Base-by-base conservation (phyloP, 495 filamentous ascomycete genomes). In the Penicillium riverlandense region DNA sequence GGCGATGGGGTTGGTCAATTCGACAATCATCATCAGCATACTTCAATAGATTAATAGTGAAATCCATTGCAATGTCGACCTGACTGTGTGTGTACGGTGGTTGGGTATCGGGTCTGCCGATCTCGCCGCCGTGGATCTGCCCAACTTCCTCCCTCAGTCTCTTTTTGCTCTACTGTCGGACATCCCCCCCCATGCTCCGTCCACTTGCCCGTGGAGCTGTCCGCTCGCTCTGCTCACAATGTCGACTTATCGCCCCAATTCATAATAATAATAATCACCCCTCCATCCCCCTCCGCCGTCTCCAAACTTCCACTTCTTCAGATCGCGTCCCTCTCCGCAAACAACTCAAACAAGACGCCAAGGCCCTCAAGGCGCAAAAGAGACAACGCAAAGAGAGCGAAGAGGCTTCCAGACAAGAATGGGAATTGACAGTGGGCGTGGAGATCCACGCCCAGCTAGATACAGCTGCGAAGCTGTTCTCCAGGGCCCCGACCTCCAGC, bases 401-500 rank as follows among this genome's bases (percentile, higher is more conserved):
- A 27, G 64, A 63, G 41, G 61, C 59, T 8, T 63, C 56, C 10
- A 52, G 58, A 29, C 57, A 67, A 32, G 65, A 69, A 45, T 98
- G 90, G 91, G 85, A 92, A 50, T 71, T 97, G 54, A 96, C 91
- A 0, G 88, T 95, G 11, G 92, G 92, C 37, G 86, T 99, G 54
- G 92, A 99, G 66, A 90, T 99, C 53, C 94, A 99, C 62, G 92
- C 94, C 9, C 91, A 97, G 59, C 70, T 99, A 52, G 91, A 96
- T 59, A 91, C 90, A 2, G 72, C 77, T 6, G 67, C 74, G 49
- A 95, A 96, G 62, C 71, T 98, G 44, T 96, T 97, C 69, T 91
- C 87, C 0, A 75, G 63, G 45, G 91, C 89, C 7, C 58, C 75
- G 22, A 88, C 86, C 0, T 84, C 82, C 2, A 75, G 79, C 47